These are phyloP conservation scores for Alternaria conjuncta DNA, from an alignment of 2,329 filamentous ascomycete species.

Conservation along the genomic window DNA sequence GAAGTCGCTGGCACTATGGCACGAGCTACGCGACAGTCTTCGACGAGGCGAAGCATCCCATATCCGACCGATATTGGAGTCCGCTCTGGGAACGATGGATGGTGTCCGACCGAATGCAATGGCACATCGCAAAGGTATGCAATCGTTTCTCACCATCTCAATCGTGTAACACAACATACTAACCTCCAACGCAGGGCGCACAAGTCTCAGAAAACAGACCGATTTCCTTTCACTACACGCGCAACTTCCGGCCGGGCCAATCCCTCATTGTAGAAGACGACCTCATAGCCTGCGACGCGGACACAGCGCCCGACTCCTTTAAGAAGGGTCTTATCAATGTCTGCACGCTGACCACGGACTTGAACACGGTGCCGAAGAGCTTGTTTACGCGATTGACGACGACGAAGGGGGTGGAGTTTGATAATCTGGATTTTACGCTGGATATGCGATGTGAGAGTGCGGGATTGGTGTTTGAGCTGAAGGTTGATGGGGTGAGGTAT, in stretches of 20 bases:
- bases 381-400: conserved; percentile 79
- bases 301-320: conserved; percentile 65
- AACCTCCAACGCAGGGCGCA: conserved; percentile 63
- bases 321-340: conserved; percentile 68
- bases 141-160: no score
- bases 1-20: conserved; percentile 78
- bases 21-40: conserved; percentile 83
- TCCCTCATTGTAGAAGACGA: conserved; percentile 81
- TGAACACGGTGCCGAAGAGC: conserved; percentile 75
- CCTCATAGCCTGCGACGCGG: conserved; percentile 75
- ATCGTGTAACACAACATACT: background rate
- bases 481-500: conserved; percentile 79
- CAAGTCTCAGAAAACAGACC: conserved; percentile 75
- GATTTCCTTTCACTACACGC: conserved; percentile 83
- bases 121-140: conserved; percentile 82
- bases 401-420: conserved; percentile 79
- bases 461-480: conserved; percentile 76
- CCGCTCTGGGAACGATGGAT: conserved; percentile 83
- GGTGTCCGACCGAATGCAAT: conserved; percentile 83
- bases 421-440: conserved; percentile 80
- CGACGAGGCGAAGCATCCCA: conserved; percentile 75
- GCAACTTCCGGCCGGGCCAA: conserved; percentile 81
- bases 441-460: conserved; percentile 85
- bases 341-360: conserved; percentile 80
- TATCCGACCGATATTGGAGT: conserved; percentile 78